Evolutionary conservation across 345 rosid species (phyloP).

Genomic region (Murraya koenigii): DNA sequence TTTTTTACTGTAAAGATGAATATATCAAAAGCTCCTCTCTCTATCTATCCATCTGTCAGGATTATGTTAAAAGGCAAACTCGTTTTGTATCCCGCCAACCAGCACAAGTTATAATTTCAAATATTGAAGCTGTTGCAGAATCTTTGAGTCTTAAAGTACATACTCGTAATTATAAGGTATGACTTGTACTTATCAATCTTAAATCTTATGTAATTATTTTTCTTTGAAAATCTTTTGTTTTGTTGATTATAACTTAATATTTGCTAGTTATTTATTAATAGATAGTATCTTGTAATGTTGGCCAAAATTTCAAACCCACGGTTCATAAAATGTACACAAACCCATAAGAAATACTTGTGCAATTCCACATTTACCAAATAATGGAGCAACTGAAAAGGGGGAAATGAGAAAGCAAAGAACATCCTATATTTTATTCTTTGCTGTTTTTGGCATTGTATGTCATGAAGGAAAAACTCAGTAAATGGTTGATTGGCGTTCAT

Average conservation of each 20-base stretch:
- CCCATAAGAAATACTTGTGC: neutral
- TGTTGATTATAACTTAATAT: neutral
- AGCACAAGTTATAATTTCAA: constrained; percentile 63
- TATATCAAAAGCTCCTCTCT: neutral
- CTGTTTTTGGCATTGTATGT: neutral
- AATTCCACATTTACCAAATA: neutral
- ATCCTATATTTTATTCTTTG: neutral
- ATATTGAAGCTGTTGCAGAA: constrained; percentile 65
- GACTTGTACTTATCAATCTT: constrained; percentile 1
- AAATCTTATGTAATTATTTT: neutral
- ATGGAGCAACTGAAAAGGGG: neutral
- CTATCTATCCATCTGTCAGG: constrained; percentile 36
- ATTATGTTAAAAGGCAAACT: constrained; percentile 75
- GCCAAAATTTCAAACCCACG: neutral
- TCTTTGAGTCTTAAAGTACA: constrained; percentile 64
- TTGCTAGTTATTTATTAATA: neutral
- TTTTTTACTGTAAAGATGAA: constrained; percentile 4
- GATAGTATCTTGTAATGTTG: neutral
- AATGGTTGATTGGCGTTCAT: neutral
- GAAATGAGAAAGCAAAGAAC: neutral
- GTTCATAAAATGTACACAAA: neutral
- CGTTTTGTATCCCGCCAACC: constrained; percentile 78
- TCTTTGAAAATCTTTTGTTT: neutral
- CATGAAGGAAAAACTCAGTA: neutral
- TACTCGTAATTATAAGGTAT: constrained; percentile 76